Evolutionary conservation across 2,329 filamentous ascomycete genomes (phyloP), one percentile per base, ranked within the genome.

Genomic region (Verticillium nubilum): DNA sequence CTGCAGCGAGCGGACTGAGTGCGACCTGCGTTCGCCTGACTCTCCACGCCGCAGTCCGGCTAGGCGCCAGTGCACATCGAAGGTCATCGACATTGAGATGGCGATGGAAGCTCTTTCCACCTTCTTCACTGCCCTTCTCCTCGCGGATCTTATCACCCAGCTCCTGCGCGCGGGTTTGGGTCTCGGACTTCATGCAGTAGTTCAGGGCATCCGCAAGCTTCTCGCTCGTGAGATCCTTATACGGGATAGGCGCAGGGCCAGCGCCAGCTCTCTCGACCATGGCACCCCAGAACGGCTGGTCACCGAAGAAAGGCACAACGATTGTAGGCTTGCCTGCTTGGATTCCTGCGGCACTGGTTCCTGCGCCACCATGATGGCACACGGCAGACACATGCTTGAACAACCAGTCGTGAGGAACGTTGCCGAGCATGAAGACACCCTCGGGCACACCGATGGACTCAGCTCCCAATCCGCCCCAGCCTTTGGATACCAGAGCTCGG

Each of bases 291-390:
- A 93, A 94, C 0, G 88, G 88, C 70, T 94, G 90, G 66, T 94
- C 90, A 1, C 90, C 90, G 68, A 93, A 96, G 76, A 96, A 96
- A 0, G 92, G 92, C 0, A 96, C 86, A 2, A 96, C 82, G 2
- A 95, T 84, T 0, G 92, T 96, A 2, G 92, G 92, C 58, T 87
- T 87, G 26, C 91, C 92, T 1, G 87, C 84, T 19, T 88, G 84
- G 62, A 96, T 90, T n/a, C 92, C 92, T 1, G 91, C 90, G 1
- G 92, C 91, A 1, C 91, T 96, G 2, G 92, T 97, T 19, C 92
- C 92, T 9, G 92, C 92, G 60, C 92, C 92, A 25, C 92, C 92
- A 63, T 96, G 92, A 68, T 96, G 92, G 5, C 95, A 89, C 1
- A 96, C 92, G 52, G 86, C 88, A 0, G 90, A 89, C 1, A 96